phyloP scores from a whole-genome alignment of 176 grass and related monocot genomes.

The Elymus sibiricus region DNA sequence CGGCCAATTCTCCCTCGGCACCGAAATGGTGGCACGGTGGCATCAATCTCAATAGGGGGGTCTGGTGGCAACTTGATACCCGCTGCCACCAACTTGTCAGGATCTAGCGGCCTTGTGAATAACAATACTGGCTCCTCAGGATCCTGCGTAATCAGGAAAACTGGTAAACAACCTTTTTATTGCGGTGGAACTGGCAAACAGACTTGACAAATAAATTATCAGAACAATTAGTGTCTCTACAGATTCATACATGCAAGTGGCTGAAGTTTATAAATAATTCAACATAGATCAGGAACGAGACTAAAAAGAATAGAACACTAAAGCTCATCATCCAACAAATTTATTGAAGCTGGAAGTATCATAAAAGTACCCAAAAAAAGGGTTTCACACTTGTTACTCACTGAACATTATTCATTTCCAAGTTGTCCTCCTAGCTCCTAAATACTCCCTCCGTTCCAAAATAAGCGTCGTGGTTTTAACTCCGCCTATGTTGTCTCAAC shows the following conservation, averaged over 20 bases:
- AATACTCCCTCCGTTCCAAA: not conserved
- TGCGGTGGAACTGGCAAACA: not conserved
- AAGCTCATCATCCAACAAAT: not conserved
- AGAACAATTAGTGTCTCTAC: not conserved
- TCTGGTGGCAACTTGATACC: conserved; percentile 59
- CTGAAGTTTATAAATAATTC: not conserved
- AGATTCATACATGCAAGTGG: not conserved
- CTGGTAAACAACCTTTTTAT: conserved; percentile 5
- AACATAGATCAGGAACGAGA: not conserved
- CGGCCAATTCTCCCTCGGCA: conserved; percentile 83
- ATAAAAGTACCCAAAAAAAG: not conserved
- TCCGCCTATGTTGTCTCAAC: no score
- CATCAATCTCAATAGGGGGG: conserved; percentile 62
- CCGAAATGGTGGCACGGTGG: conserved; percentile 34
- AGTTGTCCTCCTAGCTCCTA: conserved; percentile 1
- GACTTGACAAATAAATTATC: conserved; percentile 11
- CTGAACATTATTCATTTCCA: not conserved
- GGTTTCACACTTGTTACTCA: not conserved
- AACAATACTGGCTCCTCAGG: conserved; percentile 80
- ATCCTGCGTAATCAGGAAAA: conserved; percentile 59
- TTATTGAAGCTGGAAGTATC: conserved; percentile 2
- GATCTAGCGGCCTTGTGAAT: conserved; percentile 75
- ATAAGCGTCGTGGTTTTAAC: no score
- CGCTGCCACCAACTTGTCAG: conserved; percentile 56
- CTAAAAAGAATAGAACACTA: conserved; percentile 13